Conservation (phyloP, 164 flowering plant genomes). For the Platanus orientalis region DNA sequence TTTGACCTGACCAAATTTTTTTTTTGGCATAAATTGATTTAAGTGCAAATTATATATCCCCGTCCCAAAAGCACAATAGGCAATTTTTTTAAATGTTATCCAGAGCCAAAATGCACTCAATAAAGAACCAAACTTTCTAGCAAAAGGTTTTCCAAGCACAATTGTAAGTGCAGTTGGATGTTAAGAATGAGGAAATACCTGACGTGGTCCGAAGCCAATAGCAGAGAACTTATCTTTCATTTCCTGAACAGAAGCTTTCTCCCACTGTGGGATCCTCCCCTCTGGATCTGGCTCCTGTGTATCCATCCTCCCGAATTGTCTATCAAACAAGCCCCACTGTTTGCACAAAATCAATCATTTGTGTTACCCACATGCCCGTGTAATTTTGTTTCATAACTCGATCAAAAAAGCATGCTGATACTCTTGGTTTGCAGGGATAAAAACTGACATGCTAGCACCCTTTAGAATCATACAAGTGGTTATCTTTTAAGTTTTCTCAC, state of each 20-base stretch:
- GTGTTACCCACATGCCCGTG: no score
- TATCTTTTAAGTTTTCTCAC: no score
- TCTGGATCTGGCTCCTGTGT: slow-evolving; percentile 85
- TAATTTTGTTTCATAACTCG: no score
- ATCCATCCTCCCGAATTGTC: slow-evolving; percentile 71
- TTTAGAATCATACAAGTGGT: not conserved
- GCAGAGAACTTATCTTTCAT: slow-evolving; percentile 86
- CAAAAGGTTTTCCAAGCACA: no score
- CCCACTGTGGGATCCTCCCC: slow-evolving; percentile 88
- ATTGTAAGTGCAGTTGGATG: not conserved
- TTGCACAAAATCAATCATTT: not conserved
- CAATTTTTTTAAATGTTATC: no score
- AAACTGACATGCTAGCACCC: not conserved
- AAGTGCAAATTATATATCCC: no score
- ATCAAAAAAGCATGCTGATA: no score
- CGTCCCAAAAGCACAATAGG: no score
- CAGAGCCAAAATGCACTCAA: no score
- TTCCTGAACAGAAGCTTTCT: slow-evolving; percentile 71
- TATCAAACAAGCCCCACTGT: slow-evolving; percentile 93
- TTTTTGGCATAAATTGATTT: no score
- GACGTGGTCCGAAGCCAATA: slow-evolving; percentile 90
- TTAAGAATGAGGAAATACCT: slow-evolving; percentile 39
- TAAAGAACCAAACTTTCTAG: no score
- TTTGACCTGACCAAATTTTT: no score
- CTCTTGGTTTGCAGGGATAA: not conserved